These are phyloP conservation scores for Trypanosoma brucei DNA, from an alignment of 208 protist genomes.

Conservation along the genomic window DNA sequence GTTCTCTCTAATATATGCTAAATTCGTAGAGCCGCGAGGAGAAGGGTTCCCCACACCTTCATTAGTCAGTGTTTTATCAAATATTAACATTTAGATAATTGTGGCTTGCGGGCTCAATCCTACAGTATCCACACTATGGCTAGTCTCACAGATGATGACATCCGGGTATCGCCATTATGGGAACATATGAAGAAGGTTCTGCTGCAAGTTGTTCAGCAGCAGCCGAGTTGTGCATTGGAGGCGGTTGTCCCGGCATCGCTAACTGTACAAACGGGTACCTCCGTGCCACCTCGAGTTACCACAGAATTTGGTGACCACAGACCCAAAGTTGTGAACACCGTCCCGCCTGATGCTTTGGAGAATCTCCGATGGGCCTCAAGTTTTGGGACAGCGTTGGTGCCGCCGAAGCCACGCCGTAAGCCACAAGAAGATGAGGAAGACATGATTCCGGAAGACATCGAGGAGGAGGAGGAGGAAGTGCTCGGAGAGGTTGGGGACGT, in stretches of 20 bases:
- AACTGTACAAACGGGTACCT: slow-evolving; percentile 56
- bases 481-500: slow-evolving; percentile 77
- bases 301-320: slow-evolving; percentile 61
- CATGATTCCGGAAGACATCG: slow-evolving; percentile 33
- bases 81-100: too few relatives aligned
- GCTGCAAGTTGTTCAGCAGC: slow-evolving; percentile 67
- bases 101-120: background rate
- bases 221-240: slow-evolving; percentile 61
- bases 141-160: slow-evolving; percentile 48
- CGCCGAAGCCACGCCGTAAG: slow-evolving; percentile 53
- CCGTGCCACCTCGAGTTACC: slow-evolving; percentile 52
- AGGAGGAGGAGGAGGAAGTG: slow-evolving; percentile 43
- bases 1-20: too few relatives aligned
- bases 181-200: slow-evolving; percentile 81
- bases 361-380: slow-evolving; percentile 72
- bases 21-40: too few relatives aligned
- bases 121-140: slow-evolving; percentile 25
- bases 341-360: slow-evolving; percentile 53
- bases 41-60: background rate
- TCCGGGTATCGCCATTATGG: slow-evolving; percentile 77
- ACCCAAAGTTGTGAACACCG: slow-evolving; percentile 46
- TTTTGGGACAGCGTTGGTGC: slow-evolving; percentile 64
- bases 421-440: slow-evolving; percentile 70
- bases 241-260: slow-evolving; percentile 65
- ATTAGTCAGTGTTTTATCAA: background rate